Percentiles rank a stretch among this genome's conserved stretches.
phyloP scores from a whole-genome alignment of 768 basidiomycete genomes.

The Lactarius sanguifluus region DNA sequence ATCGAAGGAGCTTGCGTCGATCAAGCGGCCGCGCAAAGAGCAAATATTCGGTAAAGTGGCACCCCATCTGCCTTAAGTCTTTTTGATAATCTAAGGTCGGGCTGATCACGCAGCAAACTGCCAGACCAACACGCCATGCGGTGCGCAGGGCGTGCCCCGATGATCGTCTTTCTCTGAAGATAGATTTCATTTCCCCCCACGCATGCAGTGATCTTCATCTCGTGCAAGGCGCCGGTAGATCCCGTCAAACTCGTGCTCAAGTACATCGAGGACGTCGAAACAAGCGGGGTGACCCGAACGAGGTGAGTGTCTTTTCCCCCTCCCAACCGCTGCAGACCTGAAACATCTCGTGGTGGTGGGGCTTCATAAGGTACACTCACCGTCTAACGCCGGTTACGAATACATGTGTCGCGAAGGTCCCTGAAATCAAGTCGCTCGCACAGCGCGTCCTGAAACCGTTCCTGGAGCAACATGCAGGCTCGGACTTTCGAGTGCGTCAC shows the following conservation, averaged over 20 bases:
- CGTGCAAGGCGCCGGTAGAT: slow-evolving; percentile 75
- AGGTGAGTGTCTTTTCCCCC: slow-evolving; percentile 43
- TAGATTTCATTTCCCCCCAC: background rate
- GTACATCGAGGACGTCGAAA: slow-evolving; percentile 60
- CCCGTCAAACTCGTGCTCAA: slow-evolving; percentile 67
- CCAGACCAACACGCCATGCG: slow-evolving; percentile 76
- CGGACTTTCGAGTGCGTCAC: slow-evolving; percentile 48
- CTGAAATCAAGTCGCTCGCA: slow-evolving; percentile 68
- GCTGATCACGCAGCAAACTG: slow-evolving; percentile 56
- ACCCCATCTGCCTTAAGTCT: background rate
- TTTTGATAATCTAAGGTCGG: background rate
- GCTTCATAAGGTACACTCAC: slow-evolving; percentile 55
- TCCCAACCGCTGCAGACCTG: background rate
- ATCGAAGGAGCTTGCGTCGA: slow-evolving; percentile 64
- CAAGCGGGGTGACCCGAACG: slow-evolving; percentile 63
- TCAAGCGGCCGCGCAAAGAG: slow-evolving; percentile 64
- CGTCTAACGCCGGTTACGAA: slow-evolving; percentile 70
- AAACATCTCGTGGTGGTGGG: background rate
- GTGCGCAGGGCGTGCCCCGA: slow-evolving; percentile 43
- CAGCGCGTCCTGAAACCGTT: slow-evolving; percentile 52
- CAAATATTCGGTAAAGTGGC: slow-evolving; percentile 61
- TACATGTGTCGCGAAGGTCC: slow-evolving; percentile 64
- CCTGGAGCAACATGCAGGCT: slow-evolving; percentile 47
- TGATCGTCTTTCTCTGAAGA: slow-evolving; percentile 1
- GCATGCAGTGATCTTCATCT: slow-evolving; percentile 68